A percentile compares a stretch with the other conserved stretches of the same genome.
phyloP scores from a whole-genome alignment of 2,329 filamentous ascomycete genomes.

The Davidsoniella neocaledoniae region DNA sequence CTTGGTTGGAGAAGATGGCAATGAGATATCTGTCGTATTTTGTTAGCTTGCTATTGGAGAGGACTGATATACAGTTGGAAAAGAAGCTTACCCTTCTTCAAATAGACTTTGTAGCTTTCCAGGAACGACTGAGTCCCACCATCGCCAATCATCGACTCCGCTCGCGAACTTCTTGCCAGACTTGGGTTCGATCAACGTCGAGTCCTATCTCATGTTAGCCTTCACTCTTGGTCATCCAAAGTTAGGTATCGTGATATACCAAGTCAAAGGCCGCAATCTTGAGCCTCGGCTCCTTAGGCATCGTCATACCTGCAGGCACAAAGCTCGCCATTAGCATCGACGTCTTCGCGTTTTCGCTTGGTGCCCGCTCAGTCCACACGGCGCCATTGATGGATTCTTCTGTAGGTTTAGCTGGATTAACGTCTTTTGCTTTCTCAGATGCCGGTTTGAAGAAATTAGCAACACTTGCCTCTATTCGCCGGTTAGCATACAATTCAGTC shows the following conservation, averaged over 20 bases:
- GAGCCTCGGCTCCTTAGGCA: slow-evolving; percentile 21
- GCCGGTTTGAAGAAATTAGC: slow-evolving; percentile 75
- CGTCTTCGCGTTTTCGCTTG: slow-evolving; percentile 28
- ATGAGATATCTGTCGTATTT: slow-evolving; percentile 44
- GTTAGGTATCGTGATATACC: slow-evolving; percentile 19
- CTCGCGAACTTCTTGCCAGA: slow-evolving; percentile 67
- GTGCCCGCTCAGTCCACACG: slow-evolving; percentile 49
- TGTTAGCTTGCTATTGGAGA: slow-evolving; percentile 2
- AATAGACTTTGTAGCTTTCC: slow-evolving; percentile 48
- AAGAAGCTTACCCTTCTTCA: slow-evolving; percentile 41
- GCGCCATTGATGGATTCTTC: not conserved
- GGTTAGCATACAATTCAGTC: too few species aligned
- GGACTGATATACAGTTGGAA: slow-evolving; percentile 1
- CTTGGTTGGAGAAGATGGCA: slow-evolving; percentile 79
- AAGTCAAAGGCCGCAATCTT: slow-evolving; percentile 60
- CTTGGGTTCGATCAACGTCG: slow-evolving; percentile 63
- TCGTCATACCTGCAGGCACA: slow-evolving; percentile 25
- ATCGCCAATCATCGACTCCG: slow-evolving; percentile 72
- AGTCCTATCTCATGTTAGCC: slow-evolving; percentile 40
- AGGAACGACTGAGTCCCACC: slow-evolving; percentile 69
- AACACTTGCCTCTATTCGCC: slow-evolving; percentile 43
- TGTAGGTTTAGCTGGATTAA: not conserved
- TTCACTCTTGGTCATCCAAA: not conserved
- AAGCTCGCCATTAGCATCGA: slow-evolving; percentile 66
- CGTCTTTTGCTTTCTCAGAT: slow-evolving; percentile 67